Evolutionary conservation across 805 yeast genomes (phyloP).

Genomic region (Schwanniomyces pseudopolymorphus): DNA sequence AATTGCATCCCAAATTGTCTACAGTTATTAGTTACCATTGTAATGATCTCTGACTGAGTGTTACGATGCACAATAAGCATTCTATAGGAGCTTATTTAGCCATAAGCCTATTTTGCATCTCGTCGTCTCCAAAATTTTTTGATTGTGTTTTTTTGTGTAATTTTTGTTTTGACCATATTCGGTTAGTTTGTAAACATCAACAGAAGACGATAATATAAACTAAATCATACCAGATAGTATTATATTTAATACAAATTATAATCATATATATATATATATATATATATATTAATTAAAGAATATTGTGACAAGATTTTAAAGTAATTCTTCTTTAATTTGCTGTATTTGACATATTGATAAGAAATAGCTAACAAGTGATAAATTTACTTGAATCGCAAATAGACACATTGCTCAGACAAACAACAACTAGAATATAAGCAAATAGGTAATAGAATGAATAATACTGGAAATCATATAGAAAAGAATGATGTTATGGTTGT

Average conservation of each 20-base stretch:
- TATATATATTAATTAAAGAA: not conserved
- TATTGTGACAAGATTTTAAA: not conserved
- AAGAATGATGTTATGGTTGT: not conserved
- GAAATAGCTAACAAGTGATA: not conserved
- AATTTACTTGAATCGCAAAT: not conserved
- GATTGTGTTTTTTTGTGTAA: not conserved
- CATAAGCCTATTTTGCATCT: not conserved
- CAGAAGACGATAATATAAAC: conserved; percentile 1
- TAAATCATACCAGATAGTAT: not conserved
- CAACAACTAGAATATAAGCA: no score
- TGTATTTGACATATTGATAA: not conserved
- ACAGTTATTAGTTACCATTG: not conserved
- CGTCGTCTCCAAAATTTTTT: not conserved
- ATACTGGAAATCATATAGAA: not conserved
- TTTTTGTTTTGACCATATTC: conserved; percentile 5
- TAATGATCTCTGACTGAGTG: not conserved
- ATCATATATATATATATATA: not conserved
- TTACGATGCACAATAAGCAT: not conserved
- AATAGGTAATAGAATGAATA: not conserved
- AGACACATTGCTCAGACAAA: not conserved
- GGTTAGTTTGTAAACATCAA: conserved; percentile 17
- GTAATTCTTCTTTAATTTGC: not conserved
- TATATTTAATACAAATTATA: not conserved
- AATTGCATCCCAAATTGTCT: not conserved
- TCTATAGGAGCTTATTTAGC: not conserved